Evolutionary conservation across 2,329 filamentous ascomycete genomes (phyloP).

Genomic region (Talaromyces sp.): DNA sequence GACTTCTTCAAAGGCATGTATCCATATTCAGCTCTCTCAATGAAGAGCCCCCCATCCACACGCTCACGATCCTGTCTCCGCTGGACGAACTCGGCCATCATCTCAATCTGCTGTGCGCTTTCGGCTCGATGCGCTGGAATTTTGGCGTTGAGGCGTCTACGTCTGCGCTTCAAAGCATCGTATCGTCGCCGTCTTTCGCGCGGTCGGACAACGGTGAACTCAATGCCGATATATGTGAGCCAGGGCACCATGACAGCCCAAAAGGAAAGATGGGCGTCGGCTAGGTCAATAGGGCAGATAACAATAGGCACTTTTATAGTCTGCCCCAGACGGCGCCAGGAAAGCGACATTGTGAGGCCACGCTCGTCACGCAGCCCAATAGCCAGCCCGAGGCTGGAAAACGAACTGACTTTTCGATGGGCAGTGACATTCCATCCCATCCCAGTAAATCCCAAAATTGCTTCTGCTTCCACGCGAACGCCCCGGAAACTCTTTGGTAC

Average conservation of each 20-base stretch:
- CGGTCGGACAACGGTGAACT: constrained; percentile 39
- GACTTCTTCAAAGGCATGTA: constrained; percentile 21
- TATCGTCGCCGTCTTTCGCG: constrained; percentile 32
- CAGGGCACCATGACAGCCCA: constrained; percentile 35
- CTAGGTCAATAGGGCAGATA: constrained; percentile 30
- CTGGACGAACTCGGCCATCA: constrained; percentile 38
- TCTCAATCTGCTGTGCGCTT: constrained; percentile 33
- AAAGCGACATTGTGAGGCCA: constrained; percentile 35
- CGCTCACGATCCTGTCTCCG: constrained; percentile 34
- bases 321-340: constrained; percentile 40
- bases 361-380: constrained; percentile 29
- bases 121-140: constrained; percentile 33
- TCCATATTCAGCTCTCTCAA: constrained; percentile 39
- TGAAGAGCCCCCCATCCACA: constrained; percentile 32
- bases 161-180: constrained; percentile 29
- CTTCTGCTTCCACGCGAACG: constrained; percentile 30
- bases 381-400: constrained; percentile 36
- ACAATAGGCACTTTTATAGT: constrained; percentile 35
- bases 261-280: constrained; percentile 29
- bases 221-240: constrained; percentile 35
- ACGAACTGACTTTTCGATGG: constrained; percentile 31
- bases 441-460: constrained; percentile 20
- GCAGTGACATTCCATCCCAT: constrained; percentile 33
- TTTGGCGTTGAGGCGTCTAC: constrained; percentile 32
- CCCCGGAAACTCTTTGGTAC: constrained; percentile 25